Evolutionary conservation across 495 filamentous ascomycete species (phyloP), one percentile per base, ranked within the genome.

Genomic region (Tricharina praecox): DNA sequence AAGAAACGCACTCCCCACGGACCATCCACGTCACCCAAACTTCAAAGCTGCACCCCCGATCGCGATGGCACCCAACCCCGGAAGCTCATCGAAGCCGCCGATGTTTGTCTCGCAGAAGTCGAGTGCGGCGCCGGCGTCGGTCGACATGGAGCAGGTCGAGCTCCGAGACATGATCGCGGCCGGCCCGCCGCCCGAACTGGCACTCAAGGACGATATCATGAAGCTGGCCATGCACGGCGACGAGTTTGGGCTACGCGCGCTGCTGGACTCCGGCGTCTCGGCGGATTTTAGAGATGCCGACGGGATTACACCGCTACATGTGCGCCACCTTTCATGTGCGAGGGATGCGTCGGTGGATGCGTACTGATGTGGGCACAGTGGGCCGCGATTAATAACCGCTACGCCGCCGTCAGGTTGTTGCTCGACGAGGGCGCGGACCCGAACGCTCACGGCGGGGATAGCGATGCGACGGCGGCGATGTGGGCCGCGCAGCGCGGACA

Each of bases 381-480:
- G 90, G 90, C 90, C 13, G 85, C 90, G n/a, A 95, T 96, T 64
- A 95, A 96, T 66, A 94, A 94, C 62, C 88, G 93, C 62, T 92
- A 85, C 65, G 81, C 84, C 47, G 80, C 93, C 68, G 94, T 88
- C 73, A 87, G 90, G 63, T 92, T 90, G 62, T 76, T 97, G 11
- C 72, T 97, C 52, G 81, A 93, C 49, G 70, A 72, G 45, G 90
- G 90, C 53, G 90, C 86, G 59, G 78, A 87, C 58, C 81, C 95
- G 54, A 94, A 97, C 62, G 81, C 80, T 49, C 88, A 88, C 66
- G 90, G 90, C 54, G 90, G 90, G 55, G 87, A 96, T 56, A 90
- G 84, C 25, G 69, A 86, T 26, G 85, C 90, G 15, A 95, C 92
- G 45, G 85, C 90, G 15, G 78, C 87, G 1, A 84, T 95, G 70